phyloP scores from a whole-genome alignment of 352 stramenopile species.

The Pythium dissimile region DNA sequence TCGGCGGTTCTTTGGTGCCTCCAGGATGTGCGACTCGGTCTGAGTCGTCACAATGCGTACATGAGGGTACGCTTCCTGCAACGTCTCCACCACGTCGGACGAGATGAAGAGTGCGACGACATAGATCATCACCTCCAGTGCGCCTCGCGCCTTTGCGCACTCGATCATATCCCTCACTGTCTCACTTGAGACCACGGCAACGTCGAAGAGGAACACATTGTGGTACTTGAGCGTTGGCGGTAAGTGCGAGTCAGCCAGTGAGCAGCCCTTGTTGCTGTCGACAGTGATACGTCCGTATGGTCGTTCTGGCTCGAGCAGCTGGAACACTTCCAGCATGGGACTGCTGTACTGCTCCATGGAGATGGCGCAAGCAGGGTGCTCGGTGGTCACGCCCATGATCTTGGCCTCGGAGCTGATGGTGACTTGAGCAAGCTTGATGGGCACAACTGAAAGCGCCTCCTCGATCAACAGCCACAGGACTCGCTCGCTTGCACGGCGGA shows the following conservation, averaged over 20 bases:
- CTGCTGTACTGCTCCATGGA: constrained; percentile 21
- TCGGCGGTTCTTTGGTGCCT: constrained; percentile 14
- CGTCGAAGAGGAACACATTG: constrained; percentile 53
- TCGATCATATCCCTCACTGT: constrained; percentile 34
- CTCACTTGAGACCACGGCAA: constrained; percentile 30
- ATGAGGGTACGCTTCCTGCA: constrained; percentile 30
- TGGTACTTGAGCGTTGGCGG: constrained; percentile 42
- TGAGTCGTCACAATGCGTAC: constrained; percentile 30
- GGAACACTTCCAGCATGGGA: constrained; percentile 28
- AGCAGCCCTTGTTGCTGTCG: background rate
- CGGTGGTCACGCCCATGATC: constrained; percentile 19
- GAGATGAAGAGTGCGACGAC: constrained; percentile 43
- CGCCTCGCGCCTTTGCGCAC: constrained; percentile 33
- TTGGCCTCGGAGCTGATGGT: constrained; percentile 3
- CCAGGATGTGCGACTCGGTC: constrained; percentile 17
- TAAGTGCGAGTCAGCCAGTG: constrained; percentile 13
- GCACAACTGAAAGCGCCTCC: constrained; percentile 16
- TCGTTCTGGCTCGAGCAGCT: constrained; percentile 17
- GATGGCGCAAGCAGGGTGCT: constrained; percentile 24
- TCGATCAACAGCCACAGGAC: constrained; percentile 58
- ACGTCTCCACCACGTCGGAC: constrained; percentile 28
- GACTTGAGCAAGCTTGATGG: constrained; percentile 18
- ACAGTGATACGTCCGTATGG: constrained; percentile 11
- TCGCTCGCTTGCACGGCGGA: constrained; percentile 42
- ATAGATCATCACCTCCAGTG: constrained; percentile 47